Evolutionary conservation across 1,139 yeast species (phyloP), one percentile per base, ranked within the genome.

Genomic region (Blastobotrys illinoisensis): DNA sequence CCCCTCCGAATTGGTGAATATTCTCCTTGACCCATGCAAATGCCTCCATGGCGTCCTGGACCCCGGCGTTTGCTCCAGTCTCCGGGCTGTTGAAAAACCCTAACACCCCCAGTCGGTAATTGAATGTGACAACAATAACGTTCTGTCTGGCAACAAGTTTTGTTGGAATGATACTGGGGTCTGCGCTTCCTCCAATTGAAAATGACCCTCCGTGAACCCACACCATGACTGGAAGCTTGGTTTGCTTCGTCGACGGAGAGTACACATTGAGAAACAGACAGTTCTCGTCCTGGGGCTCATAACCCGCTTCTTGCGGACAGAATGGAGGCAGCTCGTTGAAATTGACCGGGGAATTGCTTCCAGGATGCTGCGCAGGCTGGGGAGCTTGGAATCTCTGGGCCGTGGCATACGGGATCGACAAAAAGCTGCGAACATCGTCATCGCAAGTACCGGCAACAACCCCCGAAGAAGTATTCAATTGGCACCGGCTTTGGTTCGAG

Each of bases 151-250:
- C 54, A 1, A 72, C 71, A 19, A 72, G 62, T 7, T 53, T 52
- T 3, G 69, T 54, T 20, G 72, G 72, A 54, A 72, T 67, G 55
- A 69, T 66, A 2, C 64, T 61, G 5, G 70, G 67, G 46, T 70
- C 70, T 5, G 66, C 58, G 26, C 67, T 60, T 1, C 72, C 66
- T 2, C 74, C 74, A 14, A 55, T 59, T 9, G 56, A 40, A 53
- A 70, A 71, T 1, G 74, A 70, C n/a, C 76, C 76, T 4, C 76
- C 76, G 54, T 71, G 71, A 48, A 73, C 63, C 74, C 74, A 72
- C n/a, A 68, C 60, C 59, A 68, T 62, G n/a, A 68, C 72, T 1
- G 72, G 70, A 18, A 14, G 52, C 16, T 13, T 16, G 9, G 16
- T 43, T 13, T 24, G 11, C 2, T 32, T 43, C 11, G 50, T 48